phyloP scores from a whole-genome alignment of 805 yeast species.

The Zygotorulaspora florentina region DNA sequence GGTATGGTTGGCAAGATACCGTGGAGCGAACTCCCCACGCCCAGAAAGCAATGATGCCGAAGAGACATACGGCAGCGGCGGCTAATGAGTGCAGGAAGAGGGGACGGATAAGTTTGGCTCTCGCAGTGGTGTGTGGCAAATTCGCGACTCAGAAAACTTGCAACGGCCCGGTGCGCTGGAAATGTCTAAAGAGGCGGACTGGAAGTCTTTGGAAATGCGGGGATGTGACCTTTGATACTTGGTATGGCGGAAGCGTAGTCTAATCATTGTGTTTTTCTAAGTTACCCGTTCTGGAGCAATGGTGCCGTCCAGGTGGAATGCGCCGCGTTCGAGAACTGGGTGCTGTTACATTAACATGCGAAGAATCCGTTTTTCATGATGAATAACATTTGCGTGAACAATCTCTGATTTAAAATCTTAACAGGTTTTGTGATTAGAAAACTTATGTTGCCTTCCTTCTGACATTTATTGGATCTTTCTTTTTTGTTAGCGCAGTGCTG shows the following conservation, averaged over 20 bases:
- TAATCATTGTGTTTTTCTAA: background rate
- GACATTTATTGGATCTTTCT: slow-evolving; percentile 18
- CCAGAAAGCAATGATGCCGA: too few species aligned
- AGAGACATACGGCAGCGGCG: too few species aligned
- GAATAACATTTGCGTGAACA: slow-evolving; percentile 39
- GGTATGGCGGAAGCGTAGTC: background rate
- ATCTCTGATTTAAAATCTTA: slow-evolving; percentile 34
- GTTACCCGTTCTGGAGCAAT: slow-evolving; percentile 11
- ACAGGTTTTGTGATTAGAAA: slow-evolving; percentile 34
- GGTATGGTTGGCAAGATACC: too few species aligned
- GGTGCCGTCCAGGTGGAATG: slow-evolving; percentile 4
- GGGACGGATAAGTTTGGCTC: too few species aligned
- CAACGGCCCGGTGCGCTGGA: too few species aligned
- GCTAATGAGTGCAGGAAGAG: too few species aligned
- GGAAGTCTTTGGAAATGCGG: too few species aligned
- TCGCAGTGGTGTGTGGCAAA: too few species aligned
- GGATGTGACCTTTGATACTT: background rate
- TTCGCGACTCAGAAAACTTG: too few species aligned
- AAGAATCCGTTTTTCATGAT: slow-evolving; percentile 25
- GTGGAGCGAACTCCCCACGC: too few species aligned
- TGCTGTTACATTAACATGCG: background rate
- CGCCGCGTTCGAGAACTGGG: background rate
- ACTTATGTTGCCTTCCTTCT: slow-evolving; percentile 42
- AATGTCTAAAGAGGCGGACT: too few species aligned
- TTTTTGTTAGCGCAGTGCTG: slow-evolving; percentile 1